Base-by-base conservation (phyloP, 2,329 filamentous ascomycete genomes). In the Beauveria sp. region DNA sequence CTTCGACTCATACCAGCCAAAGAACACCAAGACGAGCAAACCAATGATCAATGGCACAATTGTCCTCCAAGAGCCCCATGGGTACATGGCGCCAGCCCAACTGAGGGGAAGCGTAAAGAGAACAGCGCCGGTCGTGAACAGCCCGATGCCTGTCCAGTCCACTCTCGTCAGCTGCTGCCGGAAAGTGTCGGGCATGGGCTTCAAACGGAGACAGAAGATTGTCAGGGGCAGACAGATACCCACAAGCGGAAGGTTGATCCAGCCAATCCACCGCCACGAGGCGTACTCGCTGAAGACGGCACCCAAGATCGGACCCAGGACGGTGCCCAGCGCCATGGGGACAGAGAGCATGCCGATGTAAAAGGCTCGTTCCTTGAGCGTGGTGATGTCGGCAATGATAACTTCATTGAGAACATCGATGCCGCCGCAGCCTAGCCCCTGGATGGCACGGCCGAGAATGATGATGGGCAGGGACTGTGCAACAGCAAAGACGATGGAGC, bases 401-500 rank as follows among this genome's bases (percentile, higher is more conserved):
- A 74, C 62, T 38, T 70, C 68, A 3, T 58, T 60, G 2, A 74
- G 66, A 1, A 72, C 68, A 40, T 73, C 68, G 5, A 74, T 57
- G 3, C 72, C 72, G 1, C 73, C 73, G 24, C 67, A 68, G 9
- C 72, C 72, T 0, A 70, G 55, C 3, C 73, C 74, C 59, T 76
- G 72, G 1, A 75, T 45, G 1, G 67, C 60, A 2, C 74, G 71
- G 16, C 73, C 73, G 24, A 63, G 46, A 26, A 75, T 68, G 10
- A 75, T 28, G 20, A 68, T 61, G 30, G 55, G 58, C 64, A 74
- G 71, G 64, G 61, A 65, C 3, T 64, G 61, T 0, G 73, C 74
- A 8, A 70, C 30, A 12, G 71, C 75, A 58, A 73, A 73, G 28
- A 77, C 52, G 28, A 78, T 64, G 8, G 72, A 80, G 46, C 78